Evolutionary conservation across 2,329 filamentous ascomycete species (phyloP).

Genomic region (Penicillium brevicompactum): DNA sequence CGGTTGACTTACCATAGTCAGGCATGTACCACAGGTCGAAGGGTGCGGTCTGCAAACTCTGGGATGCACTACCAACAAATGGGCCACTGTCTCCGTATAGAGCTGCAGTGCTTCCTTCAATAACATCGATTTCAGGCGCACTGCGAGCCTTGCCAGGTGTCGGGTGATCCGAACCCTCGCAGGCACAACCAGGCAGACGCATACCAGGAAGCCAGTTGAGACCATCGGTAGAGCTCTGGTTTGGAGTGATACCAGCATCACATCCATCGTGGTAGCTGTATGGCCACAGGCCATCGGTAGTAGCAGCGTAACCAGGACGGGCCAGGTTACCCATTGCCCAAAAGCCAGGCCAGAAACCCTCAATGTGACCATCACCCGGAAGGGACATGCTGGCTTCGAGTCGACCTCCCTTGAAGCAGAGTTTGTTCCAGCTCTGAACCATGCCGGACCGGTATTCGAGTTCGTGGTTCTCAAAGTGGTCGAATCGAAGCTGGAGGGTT

Average conservation of each 20-base stretch:
- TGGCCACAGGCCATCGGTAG: slow-evolving; percentile 73
- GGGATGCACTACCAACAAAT: slow-evolving; percentile 64
- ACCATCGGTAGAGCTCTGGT: slow-evolving; percentile 69
- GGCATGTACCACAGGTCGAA: slow-evolving; percentile 72
- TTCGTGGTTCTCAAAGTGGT: slow-evolving; percentile 65
- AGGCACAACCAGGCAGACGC: slow-evolving; percentile 70
- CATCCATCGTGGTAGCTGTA: slow-evolving; percentile 71
- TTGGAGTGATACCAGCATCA: slow-evolving; percentile 70
- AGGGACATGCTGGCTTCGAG: slow-evolving; percentile 71
- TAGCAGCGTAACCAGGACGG: slow-evolving; percentile 68
- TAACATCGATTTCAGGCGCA: slow-evolving; percentile 71
- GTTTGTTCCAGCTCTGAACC: slow-evolving; percentile 73
- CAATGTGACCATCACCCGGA: slow-evolving; percentile 65
- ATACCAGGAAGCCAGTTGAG: slow-evolving; percentile 70
- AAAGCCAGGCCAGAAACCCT: slow-evolving; percentile 75
- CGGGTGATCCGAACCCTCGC: slow-evolving; percentile 65
- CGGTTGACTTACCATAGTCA: slow-evolving; percentile 50
- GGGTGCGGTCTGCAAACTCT: slow-evolving; percentile 68
- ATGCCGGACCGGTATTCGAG: slow-evolving; percentile 72
- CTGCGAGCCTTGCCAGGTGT: slow-evolving; percentile 65
- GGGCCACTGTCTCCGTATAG: slow-evolving; percentile 51
- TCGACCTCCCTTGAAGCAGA: slow-evolving; percentile 72
- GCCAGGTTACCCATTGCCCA: slow-evolving; percentile 76
- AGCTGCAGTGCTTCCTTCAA: slow-evolving; percentile 66
- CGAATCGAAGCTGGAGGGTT: slow-evolving; percentile 65